Base-by-base conservation (phyloP, 805 yeast species). In the Lipomyces anomalus region DNA sequence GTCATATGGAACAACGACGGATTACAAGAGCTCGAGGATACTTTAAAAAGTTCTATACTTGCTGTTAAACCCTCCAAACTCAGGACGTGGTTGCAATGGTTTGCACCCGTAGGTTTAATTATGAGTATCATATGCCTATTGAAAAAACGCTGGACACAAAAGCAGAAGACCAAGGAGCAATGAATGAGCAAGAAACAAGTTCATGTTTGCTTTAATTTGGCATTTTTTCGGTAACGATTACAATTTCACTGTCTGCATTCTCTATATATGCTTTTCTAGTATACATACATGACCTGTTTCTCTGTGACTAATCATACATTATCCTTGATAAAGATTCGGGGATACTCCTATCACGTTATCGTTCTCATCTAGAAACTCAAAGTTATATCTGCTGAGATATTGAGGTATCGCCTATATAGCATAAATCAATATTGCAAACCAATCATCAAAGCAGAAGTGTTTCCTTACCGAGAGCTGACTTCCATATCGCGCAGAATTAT, bases 1-100 rank as follows among this genome's bases (percentile, higher is more conserved):
- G 76, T 84, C 1, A 63, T 94, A 13, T 76, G 80, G 22, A 94
- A 92, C 57, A 72, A 76, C 47, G 64, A 67, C 9, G 60, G 70
- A 4, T 28, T 74, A 1, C 72, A 69, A 1, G 67, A 69, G 24
- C 22, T 51, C 37, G 21, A 26, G 35, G 17, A 17, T 13, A 35
- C n/a, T 35, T 16, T 28, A 28, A 16, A 13, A 13, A 13, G 32
- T 28, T 13, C 16, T 28, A 13, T 28, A 28, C 13, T 16, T 13
- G 13, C 32, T 28, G 32, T 28, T 28, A 16, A 13, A 13, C 32
- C 32, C 32, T 28, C 32, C 13, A 13, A 28, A 28, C 32, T 28
- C 32, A 28, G 32, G 16, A 13, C 32, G 13, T 13, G 13, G 13
- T 13, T 28, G 16, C 32, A 13, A 16, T 13, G 13, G 13, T 13